Conservation (phyloP, 2,329 filamentous ascomycete genomes). For the Aspergillus brasiliensis region DNA sequence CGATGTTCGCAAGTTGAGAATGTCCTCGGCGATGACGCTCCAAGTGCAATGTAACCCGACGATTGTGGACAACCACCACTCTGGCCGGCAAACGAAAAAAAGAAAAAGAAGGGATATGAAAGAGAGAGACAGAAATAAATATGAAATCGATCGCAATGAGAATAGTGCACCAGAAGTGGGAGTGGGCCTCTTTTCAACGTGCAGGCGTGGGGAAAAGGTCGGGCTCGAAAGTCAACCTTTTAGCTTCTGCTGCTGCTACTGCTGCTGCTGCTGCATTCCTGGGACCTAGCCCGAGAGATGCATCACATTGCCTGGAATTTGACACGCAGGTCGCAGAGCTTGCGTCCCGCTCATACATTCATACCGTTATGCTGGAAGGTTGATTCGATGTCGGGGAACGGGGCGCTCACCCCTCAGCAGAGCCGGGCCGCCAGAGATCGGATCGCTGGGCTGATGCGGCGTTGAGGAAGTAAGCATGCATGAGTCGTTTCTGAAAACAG, state of each 20-base stretch:
- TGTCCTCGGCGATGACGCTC: background rate
- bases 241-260: slow-evolving; percentile 5
- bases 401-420: slow-evolving; percentile 1
- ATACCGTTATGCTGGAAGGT: slow-evolving; percentile 15
- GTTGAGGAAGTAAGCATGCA: slow-evolving; percentile 15
- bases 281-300: slow-evolving; percentile 28
- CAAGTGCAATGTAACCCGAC: background rate
- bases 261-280: slow-evolving; percentile 15
- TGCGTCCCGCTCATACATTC: slow-evolving; percentile 17
- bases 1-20: background rate
- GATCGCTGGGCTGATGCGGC: slow-evolving; percentile 16
- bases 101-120: background rate
- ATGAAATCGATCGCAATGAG: slow-evolving; percentile 9
- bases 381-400: slow-evolving; percentile 14
- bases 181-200: slow-evolving; percentile 23
- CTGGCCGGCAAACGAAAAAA: background rate
- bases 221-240: slow-evolving; percentile 14
- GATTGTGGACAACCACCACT: background rate
- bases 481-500: slow-evolving; percentile 14
- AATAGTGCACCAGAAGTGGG: slow-evolving; percentile 14
- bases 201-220: slow-evolving; percentile 20
- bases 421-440: slow-evolving; percentile 14
- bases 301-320: slow-evolving; percentile 34
- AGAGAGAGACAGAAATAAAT: background rate
- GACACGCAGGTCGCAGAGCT: slow-evolving; percentile 26